Evolutionary conservation across 192 early-diverging fungal species (phyloP).

Genomic region (Oehlia diaphana): DNA sequence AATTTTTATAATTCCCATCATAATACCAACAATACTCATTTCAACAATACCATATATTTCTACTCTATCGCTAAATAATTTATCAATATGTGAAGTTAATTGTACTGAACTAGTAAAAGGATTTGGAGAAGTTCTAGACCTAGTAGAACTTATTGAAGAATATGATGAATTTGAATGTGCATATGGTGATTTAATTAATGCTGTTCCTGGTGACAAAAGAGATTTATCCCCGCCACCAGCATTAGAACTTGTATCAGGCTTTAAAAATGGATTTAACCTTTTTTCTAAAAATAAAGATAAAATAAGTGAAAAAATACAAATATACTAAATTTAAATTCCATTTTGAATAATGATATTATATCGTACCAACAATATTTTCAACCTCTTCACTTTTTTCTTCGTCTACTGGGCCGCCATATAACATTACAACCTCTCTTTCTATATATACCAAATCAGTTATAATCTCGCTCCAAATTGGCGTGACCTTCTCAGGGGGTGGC

Average conservation of each 20-base stretch:
- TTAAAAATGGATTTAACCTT: neutral
- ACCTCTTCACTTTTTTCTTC: slow-evolving; percentile 30
- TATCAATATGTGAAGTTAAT: slow-evolving; percentile 57
- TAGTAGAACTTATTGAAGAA: slow-evolving; percentile 7
- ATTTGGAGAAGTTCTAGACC: neutral
- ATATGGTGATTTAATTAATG: slow-evolving; percentile 10
- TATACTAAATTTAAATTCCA: neutral
- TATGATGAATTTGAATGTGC: slow-evolving; percentile 18
- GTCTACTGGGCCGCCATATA: slow-evolving; percentile 38
- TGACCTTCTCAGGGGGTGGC: slow-evolving; percentile 9
- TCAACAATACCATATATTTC: slow-evolving; percentile 65
- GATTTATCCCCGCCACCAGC: neutral
- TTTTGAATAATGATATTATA: neutral
- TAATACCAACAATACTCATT: slow-evolving; percentile 46
- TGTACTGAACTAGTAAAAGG: slow-evolving; percentile 1
- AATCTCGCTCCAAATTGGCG: slow-evolving; percentile 40
- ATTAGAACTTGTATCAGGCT: neutral
- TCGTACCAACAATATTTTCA: neutral
- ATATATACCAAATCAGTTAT: slow-evolving; percentile 37
- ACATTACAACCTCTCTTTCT: slow-evolving; percentile 39
- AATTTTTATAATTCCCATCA: slow-evolving; percentile 56
- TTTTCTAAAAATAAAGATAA: neutral
- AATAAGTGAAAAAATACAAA: neutral
- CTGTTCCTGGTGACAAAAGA: neutral
- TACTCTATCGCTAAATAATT: slow-evolving; percentile 67